Evolutionary conservation across 2,329 filamentous ascomycete species (phyloP).

Genomic region (Acarospora socialis): DNA sequence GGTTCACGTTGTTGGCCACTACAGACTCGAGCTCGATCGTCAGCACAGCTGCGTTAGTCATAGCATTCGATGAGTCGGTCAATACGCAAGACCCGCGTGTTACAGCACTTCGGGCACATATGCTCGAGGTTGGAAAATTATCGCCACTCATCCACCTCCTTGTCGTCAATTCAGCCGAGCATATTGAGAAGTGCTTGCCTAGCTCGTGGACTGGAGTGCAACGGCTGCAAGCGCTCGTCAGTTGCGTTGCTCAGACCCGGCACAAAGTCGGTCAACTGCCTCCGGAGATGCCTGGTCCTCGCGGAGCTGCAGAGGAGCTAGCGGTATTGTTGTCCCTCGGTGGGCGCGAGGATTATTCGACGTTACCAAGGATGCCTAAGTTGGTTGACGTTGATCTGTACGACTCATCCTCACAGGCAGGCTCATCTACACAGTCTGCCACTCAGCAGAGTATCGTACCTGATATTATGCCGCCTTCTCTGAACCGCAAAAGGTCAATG

Average conservation of each 20-base stretch:
- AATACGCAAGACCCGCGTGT: constrained; percentile 5
- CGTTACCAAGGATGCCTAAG: constrained; percentile 1
- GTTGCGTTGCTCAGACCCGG: constrained; percentile 9
- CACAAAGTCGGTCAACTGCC: constrained; percentile 5
- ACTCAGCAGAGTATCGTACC: neutral
- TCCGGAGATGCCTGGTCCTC: constrained; percentile 1
- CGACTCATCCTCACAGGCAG: constrained; percentile 1
- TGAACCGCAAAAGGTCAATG: neutral
- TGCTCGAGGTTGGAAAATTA: constrained; percentile 1
- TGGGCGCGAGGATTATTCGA: constrained; percentile 1
- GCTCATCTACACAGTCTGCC: constrained; percentile 2
- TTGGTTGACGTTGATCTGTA: neutral
- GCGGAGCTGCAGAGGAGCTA: constrained; percentile 3
- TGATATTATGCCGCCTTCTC: neutral
- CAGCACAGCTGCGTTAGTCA: constrained; percentile 7
- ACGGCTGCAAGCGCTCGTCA: constrained; percentile 10
- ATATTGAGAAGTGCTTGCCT: constrained; percentile 11
- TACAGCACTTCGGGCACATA: constrained; percentile 3
- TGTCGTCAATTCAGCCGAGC: constrained; percentile 12
- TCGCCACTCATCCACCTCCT: constrained; percentile 10
- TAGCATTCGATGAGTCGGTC: constrained; percentile 13
- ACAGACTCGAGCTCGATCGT: constrained; percentile 1
- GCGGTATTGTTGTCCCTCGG: neutral
- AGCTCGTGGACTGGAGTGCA: constrained; percentile 7
- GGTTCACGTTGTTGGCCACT: constrained; percentile 10